Conservation (phyloP, 768 basidiomycete genomes). For the Hysterangium stoloniferum region DNA sequence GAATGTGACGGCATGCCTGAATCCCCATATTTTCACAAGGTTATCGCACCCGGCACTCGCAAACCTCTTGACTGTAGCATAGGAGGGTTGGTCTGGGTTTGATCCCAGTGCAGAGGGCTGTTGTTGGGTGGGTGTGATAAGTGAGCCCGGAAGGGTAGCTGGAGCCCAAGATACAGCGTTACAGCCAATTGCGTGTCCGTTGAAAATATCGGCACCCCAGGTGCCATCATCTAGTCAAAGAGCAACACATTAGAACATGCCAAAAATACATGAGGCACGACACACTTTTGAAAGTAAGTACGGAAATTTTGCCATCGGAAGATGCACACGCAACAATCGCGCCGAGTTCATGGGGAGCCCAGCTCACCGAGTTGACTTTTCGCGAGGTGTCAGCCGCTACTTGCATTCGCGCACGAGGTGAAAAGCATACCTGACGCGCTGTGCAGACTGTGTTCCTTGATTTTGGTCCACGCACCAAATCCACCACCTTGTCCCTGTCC, state of each 20-base stretch:
- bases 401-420: too few relatives aligned
- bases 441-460: slow-evolving; percentile 93
- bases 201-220: slow-evolving; percentile 92
- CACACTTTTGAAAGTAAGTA: slow-evolving; percentile 92
- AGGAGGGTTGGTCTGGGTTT: slow-evolving; percentile 25
- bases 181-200: slow-evolving; percentile 92
- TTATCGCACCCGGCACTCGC: slow-evolving; percentile 96
- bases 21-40: slow-evolving; percentile 34
- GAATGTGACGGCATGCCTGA: neutral
- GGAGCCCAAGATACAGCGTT: slow-evolving; percentile 99
- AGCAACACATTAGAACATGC: neutral
- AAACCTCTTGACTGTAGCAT: slow-evolving; percentile 77
- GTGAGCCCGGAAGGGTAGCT: slow-evolving; percentile 76
- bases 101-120: slow-evolving; percentile 34
- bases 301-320: slow-evolving; percentile 94
- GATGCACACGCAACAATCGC: slow-evolving; percentile 96
- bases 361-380: slow-evolving; percentile 92
- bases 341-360: slow-evolving; percentile 98
- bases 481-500: slow-evolving; percentile 39
- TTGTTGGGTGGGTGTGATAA: slow-evolving; percentile 61
- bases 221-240: slow-evolving; percentile 77
- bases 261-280: slow-evolving; percentile 14
- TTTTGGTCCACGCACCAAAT: slow-evolving; percentile 76
- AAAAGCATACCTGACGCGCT: slow-evolving; percentile 76
- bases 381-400: too few relatives aligned